phyloP scores from a whole-genome alignment of 257 asterid species.

The Dorcoceras hygrometricum region DNA sequence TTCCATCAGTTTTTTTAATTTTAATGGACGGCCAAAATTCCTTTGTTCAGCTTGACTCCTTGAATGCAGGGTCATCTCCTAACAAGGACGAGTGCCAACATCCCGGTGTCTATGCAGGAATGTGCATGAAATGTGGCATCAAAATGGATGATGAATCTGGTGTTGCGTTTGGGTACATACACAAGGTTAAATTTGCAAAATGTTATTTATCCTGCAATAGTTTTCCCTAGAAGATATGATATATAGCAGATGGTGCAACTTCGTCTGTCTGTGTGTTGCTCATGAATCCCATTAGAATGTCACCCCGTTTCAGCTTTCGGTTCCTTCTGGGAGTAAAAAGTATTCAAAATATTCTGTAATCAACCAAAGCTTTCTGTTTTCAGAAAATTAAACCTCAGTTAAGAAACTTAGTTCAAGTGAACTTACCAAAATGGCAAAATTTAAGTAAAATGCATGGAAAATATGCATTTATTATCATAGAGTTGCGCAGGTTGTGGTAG shows the following conservation, averaged over 20 bases:
- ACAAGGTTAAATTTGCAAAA: conserved; percentile 50
- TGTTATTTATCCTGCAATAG: background rate
- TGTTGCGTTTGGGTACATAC: conserved; percentile 75
- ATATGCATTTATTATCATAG: background rate
- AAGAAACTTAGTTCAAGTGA: background rate
- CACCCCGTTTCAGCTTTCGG: background rate
- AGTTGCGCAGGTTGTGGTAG: background rate
- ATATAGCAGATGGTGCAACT: background rate
- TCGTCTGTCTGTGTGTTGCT: background rate
- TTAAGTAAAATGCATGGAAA: background rate
- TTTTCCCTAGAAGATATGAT: background rate
- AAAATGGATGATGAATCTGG: conserved; percentile 69
- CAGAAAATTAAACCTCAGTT: background rate
- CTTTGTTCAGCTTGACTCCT: conserved; percentile 1
- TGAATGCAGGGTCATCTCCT: conserved; percentile 37
- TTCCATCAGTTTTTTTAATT: background rate
- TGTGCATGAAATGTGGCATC: conserved; percentile 81
- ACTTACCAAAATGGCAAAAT: background rate
- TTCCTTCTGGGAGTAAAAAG: background rate
- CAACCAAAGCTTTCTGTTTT: background rate
- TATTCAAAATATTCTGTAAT: background rate
- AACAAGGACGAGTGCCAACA: conserved; percentile 48
- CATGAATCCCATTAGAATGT: background rate
- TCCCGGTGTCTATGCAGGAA: conserved; percentile 83
- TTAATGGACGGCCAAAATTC: background rate